Conservation (phyloP, 176 grass and related monocot genomes). For the Leersia perrieri region DNA sequence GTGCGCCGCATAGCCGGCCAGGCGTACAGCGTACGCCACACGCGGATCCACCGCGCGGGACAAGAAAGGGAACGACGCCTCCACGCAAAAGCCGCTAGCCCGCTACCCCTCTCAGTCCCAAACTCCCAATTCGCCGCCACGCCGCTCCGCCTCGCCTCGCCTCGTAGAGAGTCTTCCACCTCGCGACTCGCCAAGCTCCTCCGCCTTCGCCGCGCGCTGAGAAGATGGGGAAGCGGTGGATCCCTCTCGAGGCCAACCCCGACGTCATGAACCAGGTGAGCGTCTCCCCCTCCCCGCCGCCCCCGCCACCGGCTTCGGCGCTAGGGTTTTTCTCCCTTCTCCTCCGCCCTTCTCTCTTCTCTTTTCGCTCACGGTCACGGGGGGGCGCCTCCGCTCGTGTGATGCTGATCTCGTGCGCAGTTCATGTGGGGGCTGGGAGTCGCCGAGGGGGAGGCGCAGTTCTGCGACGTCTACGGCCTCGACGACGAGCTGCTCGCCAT, state of each 20-base stretch:
- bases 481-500: constrained; percentile 85
- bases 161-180: background rate
- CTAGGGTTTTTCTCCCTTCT: constrained; percentile 35
- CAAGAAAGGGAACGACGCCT: no score
- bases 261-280: constrained; percentile 98
- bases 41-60: no score
- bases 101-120: no score
- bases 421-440: constrained; percentile 91
- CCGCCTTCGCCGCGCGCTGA: constrained; percentile 13
- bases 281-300: background rate
- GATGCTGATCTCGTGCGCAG: constrained; percentile 28
- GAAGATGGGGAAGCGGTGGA: constrained; percentile 77
- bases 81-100: background rate
- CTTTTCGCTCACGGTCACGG: background rate
- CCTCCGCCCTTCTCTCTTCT: background rate
- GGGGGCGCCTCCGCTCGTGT: background rate
- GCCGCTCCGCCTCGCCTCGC: background rate
- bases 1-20: background rate
- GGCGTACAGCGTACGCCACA: background rate
- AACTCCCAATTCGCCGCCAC: background rate
- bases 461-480: constrained; percentile 93
- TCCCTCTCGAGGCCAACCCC: constrained; percentile 96
- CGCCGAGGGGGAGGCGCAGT: constrained; percentile 58
- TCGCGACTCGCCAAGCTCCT: background rate
- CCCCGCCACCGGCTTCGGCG: background rate